Base-by-base conservation (phyloP, 805 yeast species). In the Candida montana region DNA sequence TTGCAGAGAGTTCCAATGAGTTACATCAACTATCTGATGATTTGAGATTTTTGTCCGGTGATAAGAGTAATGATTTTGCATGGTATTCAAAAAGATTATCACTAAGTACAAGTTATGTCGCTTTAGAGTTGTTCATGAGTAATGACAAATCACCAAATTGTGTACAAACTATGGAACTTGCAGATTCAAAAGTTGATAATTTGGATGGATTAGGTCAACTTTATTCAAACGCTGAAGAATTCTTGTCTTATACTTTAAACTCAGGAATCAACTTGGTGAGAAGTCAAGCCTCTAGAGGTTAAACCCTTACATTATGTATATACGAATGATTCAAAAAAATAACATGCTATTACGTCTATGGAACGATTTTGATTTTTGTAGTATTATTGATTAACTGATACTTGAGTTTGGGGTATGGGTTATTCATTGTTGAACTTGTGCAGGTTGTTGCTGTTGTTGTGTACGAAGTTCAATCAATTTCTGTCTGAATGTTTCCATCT, bases 81-180 rank as follows among this genome's bases (percentile, higher is more conserved):
- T 91, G 99, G 99, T 91, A 91, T 61, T 69, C 95, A n/a, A 85
- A 89, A 57, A 70, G 99, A 49, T 65, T 83, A 13, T 74, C 84
- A 8, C 58, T 91, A 13, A 74, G 85, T 19, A 70, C 83, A 2
- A 73, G 83, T 2, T 87, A 85, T 59, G 83, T 84, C 3, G 75
- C 82, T 30, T 66, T 83, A 31, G 97, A 91, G 60, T 64, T 87
- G 47, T 87, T 76, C 65, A 83, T 83, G 93, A 67, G 86, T 33
- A 81, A 75, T 51, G 97, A 91, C 60, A 68, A 67, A 18, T 79
- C 91, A 17, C 53, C 57, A 2, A 72, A 64, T 24, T 83, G 67
- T 53, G 42, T 50, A 12, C 74, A 74, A 36, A 90, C 98, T 1
- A 58, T 72, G 53, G 70, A 71, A 19, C 81, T 87, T 55, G 84